Base-by-base conservation (phyloP, 2,329 filamentous ascomycete species). In the Cadophora luteo-olivacea region DNA sequence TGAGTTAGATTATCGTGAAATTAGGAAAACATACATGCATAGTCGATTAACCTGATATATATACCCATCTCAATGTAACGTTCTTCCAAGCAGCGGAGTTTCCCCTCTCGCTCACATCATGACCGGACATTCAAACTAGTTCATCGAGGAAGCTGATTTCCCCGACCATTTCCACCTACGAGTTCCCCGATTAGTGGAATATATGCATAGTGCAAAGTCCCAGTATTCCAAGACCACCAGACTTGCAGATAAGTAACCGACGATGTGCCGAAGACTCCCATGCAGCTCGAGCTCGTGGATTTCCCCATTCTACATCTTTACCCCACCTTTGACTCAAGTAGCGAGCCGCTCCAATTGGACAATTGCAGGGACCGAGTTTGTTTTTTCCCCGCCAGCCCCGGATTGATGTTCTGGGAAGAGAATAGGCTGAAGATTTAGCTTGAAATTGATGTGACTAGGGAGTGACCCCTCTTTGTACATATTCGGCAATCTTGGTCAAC, bases 101-200 rank as follows among this genome's bases (percentile, higher is more conserved):
- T n/a, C 7, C 22, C 33, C 32, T n/a, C 33, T 32, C 29, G 41
- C 41, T 16, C 14, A n/a, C 22, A 19, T 58, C 36, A 11, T 58
- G 33, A 22, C 32, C 11, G 54, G 38, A 29, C 16, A 22, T 14
- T 14, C 36, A 38, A 9, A 14, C 36, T 38, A 11, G 41, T 5
- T 16, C 41, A 45, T 58, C 54, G 19, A 14, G 54, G 16, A 58
- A 38, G 4, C n/a, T 11, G 11, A 22, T 24, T 57, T 58, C 32
- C 55, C 55, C 55, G 33, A 41, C 11, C n/a, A 22, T 5, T 38
- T 41, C n/a, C 36, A 29, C 33, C n/a, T 41, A 22, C 55, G 1
- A 33, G 3, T 41, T 58, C 55, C 9, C 55, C 33, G 55, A 58
- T 38, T 38, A 58, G 55, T 58, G 55, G 55, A 58, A 58, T 24